Evolutionary conservation across 257 asterid genomes (phyloP).

Genomic region (Rubia yunnanensis): DNA sequence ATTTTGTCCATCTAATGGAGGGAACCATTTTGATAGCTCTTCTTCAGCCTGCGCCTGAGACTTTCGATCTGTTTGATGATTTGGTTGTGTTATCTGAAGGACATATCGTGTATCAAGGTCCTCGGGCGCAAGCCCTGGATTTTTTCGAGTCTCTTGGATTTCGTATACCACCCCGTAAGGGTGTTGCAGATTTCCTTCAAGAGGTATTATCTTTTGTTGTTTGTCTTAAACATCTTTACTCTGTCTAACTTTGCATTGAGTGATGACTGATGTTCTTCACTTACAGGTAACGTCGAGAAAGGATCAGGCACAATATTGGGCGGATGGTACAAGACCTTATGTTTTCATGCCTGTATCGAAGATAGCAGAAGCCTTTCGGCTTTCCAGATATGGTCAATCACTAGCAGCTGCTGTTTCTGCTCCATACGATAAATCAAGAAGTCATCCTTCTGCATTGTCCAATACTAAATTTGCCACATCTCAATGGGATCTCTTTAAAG

Average conservation of each 20-base stretch:
- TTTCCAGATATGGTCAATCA: slow-evolving; percentile 48
- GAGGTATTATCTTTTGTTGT: slow-evolving; percentile 38
- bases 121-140: slow-evolving; percentile 49
- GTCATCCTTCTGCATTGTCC: slow-evolving; percentile 58
- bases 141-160: slow-evolving; percentile 84
- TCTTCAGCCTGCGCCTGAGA: slow-evolving; percentile 95
- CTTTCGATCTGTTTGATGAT: slow-evolving; percentile 83
- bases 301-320: slow-evolving; percentile 92
- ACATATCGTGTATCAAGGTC: slow-evolving; percentile 71
- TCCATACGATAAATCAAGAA: slow-evolving; percentile 54
- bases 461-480: slow-evolving; percentile 52
- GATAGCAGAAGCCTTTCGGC: slow-evolving; percentile 64
- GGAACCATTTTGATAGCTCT: slow-evolving; percentile 84
- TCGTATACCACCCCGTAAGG: slow-evolving; percentile 80
- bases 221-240: not conserved
- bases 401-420: slow-evolving; percentile 34
- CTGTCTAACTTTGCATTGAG: slow-evolving; percentile 1
- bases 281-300: slow-evolving; percentile 69
- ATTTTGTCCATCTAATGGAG: slow-evolving; percentile 81
- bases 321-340: slow-evolving; percentile 57
- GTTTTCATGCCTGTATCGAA: slow-evolving; percentile 54
- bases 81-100: slow-evolving; percentile 75
- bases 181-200: slow-evolving; percentile 82
- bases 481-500: slow-evolving; percentile 61
- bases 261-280: slow-evolving; percentile 2